Conservation (phyloP, 305 asterid species). For the Solanum hybrid region DNA sequence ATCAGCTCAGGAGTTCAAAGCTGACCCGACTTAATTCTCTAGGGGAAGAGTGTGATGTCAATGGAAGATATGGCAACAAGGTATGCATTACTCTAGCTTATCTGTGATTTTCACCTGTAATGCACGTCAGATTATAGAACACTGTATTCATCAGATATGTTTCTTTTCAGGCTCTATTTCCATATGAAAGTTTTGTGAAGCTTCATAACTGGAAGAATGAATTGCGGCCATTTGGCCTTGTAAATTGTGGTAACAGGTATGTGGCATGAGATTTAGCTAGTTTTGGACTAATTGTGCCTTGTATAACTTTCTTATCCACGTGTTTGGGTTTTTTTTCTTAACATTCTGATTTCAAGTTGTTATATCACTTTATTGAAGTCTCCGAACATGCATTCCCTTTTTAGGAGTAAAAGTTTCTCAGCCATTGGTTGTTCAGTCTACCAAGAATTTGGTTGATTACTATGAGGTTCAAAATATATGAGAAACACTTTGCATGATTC, state of each 20-base stretch:
- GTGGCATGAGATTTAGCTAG: neutral
- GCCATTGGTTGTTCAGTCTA: slow-evolving; percentile 1
- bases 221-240: slow-evolving; percentile 58
- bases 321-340: neutral
- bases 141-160: slow-evolving; percentile 18
- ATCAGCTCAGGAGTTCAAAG: slow-evolving; percentile 38
- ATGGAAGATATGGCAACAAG: slow-evolving; percentile 38
- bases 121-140: neutral
- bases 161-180: slow-evolving; percentile 55
- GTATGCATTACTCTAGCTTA: slow-evolving; percentile 19
- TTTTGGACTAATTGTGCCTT: neutral
- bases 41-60: slow-evolving; percentile 30
- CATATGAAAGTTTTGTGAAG: slow-evolving; percentile 67
- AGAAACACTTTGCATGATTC: neutral
- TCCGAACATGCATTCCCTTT: neutral
- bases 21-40: slow-evolving; percentile 17
- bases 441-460: neutral
- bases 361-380: neutral
- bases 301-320: neutral
- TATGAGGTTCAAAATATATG: neutral
- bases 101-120: slow-evolving; percentile 8
- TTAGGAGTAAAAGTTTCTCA: neutral
- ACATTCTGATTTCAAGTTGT: neutral
- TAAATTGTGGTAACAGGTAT: slow-evolving; percentile 87
- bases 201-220: slow-evolving; percentile 65